These are phyloP conservation scores for Dryas drummondii DNA, from an alignment of 306 rosid genomes.

Conservation along the genomic window DNA sequence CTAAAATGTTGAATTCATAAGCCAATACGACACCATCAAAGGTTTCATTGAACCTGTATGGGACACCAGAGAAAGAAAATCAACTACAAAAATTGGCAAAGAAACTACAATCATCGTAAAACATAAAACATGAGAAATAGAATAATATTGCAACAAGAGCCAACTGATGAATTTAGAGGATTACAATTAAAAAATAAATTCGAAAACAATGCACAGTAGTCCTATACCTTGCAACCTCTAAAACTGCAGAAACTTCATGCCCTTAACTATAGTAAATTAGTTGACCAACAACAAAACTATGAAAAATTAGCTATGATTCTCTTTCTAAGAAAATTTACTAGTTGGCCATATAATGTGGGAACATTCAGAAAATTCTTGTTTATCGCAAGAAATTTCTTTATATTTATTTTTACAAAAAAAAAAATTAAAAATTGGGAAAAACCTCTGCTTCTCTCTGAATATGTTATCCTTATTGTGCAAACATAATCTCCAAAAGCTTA, in stretches of 20 bases:
- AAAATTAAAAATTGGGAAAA: neutral
- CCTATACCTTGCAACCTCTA: neutral
- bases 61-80: constrained; percentile 15
- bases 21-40: constrained; percentile 67
- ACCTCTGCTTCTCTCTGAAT: neutral
- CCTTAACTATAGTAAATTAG: neutral
- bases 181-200: neutral
- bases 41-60: constrained; percentile 54
- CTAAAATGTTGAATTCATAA: constrained; percentile 19
- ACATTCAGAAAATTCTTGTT: neutral
- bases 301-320: too few species aligned
- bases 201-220: neutral
- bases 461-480: neutral
- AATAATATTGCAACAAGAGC: neutral
- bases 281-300: neutral
- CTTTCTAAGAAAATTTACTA: too few species aligned
- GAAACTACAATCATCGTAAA: neutral
- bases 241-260: neutral
- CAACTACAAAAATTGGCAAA: neutral
- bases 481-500: too few species aligned
- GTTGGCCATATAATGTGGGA: neutral
- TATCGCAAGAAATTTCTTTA: neutral
- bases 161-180: neutral
- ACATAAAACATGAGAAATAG: neutral
- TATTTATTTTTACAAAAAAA: neutral